phyloP scores from a whole-genome alignment of 2,329 filamentous ascomycete genomes.

The Clarireedia monteithiana region DNA sequence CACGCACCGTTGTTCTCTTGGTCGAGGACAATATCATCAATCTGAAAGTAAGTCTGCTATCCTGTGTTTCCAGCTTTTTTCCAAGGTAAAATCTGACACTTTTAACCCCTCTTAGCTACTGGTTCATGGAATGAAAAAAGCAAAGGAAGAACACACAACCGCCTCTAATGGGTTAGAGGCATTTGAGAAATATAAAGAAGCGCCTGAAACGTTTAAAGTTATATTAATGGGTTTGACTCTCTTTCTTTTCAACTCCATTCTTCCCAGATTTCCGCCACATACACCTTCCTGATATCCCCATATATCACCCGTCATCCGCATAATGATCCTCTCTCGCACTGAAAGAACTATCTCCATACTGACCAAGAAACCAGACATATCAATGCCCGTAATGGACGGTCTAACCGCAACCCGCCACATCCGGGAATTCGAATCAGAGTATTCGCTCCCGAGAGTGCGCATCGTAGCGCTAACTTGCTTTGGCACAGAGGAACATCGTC shows the following conservation, averaged over 20 bases:
- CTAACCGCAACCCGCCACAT: slow-evolving; percentile 40
- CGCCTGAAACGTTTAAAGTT: slow-evolving; percentile 17
- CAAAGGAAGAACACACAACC: slow-evolving; percentile 23
- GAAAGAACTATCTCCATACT: background rate
- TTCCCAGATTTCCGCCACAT: too few species aligned
- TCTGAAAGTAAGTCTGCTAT: slow-evolving; percentile 19
- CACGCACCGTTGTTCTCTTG: slow-evolving; percentile 23
- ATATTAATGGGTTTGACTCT: slow-evolving; percentile 28
- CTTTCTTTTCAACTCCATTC: background rate
- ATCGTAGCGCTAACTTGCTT: slow-evolving; percentile 46
- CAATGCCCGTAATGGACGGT: slow-evolving; percentile 48
- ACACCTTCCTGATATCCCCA: too few species aligned
- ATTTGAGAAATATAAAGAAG: slow-evolving; percentile 28
- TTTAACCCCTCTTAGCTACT: slow-evolving; percentile 13
- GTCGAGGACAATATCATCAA: slow-evolving; percentile 36
- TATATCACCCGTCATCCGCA: background rate
- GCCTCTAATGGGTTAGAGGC: slow-evolving; percentile 40
- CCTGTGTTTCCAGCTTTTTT: too few species aligned
- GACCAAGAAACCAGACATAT: slow-evolving; percentile 35
- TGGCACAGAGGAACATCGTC: slow-evolving; percentile 37
- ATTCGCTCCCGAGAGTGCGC: slow-evolving; percentile 32
- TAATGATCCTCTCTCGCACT: background rate
- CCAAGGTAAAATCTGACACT: background rate
- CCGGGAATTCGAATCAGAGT: slow-evolving; percentile 37
- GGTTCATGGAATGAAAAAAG: slow-evolving; percentile 18